Evolutionary conservation across 177 flowering plant species (phyloP).

Genomic region (Vitis hybrid): DNA sequence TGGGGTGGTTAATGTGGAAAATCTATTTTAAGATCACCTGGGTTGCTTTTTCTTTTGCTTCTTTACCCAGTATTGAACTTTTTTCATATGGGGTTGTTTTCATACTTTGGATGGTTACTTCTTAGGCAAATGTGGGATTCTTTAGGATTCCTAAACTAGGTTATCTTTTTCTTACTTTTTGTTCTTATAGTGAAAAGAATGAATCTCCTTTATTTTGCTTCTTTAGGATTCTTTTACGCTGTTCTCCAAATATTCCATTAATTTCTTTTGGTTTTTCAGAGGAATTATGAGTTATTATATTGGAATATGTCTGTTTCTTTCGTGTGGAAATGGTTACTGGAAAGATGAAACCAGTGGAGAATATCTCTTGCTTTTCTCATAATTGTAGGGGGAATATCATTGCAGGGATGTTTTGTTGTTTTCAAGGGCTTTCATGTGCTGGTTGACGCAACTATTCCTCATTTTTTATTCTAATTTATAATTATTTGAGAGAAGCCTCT

Average conservation of each 20-base stretch:
- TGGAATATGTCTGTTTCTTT: not conserved
- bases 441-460: too few relatives aligned
- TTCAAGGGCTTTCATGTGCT: not conserved
- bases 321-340: not conserved
- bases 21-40: conserved; percentile 19
- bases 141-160: conserved; percentile 12
- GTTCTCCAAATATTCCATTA: not conserved
- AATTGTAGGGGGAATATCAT: too few relatives aligned
- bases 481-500: too few relatives aligned
- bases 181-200: conserved; percentile 4
- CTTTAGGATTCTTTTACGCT: not conserved
- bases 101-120: conserved; percentile 18
- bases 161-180: conserved; percentile 14
- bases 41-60: conserved; percentile 5
- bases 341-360: too few relatives aligned
- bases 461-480: too few relatives aligned
- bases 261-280: not conserved
- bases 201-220: conserved; percentile 1
- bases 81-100: conserved; percentile 21
- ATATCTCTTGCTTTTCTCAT: too few relatives aligned
- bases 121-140: conserved; percentile 20
- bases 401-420: not conserved
- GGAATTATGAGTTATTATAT: not conserved
- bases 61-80: conserved; percentile 16
- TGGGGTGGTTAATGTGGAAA: conserved; percentile 15